Evolutionary conservation across 2,329 filamentous ascomycete species (phyloP), one percentile per base, ranked within the genome.

Genomic region (Hymenoscyphus occultus): DNA sequence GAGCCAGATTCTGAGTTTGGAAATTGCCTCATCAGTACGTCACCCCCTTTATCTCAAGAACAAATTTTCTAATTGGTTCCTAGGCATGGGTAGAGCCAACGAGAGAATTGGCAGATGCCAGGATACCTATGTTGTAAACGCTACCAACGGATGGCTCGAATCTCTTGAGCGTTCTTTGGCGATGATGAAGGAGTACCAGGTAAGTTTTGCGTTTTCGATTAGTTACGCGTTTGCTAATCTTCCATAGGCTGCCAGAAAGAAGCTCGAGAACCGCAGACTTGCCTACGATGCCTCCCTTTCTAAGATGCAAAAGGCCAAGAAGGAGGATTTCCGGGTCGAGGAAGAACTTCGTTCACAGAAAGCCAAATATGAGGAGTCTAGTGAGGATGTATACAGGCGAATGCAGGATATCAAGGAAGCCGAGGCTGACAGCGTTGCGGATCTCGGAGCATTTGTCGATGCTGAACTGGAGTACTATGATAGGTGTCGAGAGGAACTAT

Each of bases 101-200:
- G 94, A 98, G 80, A 88, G 91, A 61, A 84, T 97, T 70, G 91
- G 91, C 12, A 87, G 92, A 59, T 85, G 92, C 64, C 94, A 98
- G 78, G 94, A 97, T 76, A 86, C 83, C 31, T 97, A 94, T 74
- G 86, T 92, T 57, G 83, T 86, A 40, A 86, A 91, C 72, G 90
- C 92, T 68, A 96, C 90, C 16, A 84, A 86, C 40, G 90, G 86
- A 76, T 97, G 94, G 94, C 83, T 96, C 65, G 93, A 97, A 76
- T 93, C 91, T n/a, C 81, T 97, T 28, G 94, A 98, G 77, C 84
- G 93, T 70, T 96, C 90, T 32, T 79, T 97, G 61, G 89, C 92
- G 42, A 95, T 97, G 84, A 94, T 98, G 92, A 97, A 96, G 77
- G 95, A 98, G 75, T 98, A 97, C 73, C 93, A 97, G 84, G 91